Evolutionary conservation across 2,329 filamentous ascomycete genomes (phyloP).

Genomic region (Magnaporthiopsis incrustans): DNA sequence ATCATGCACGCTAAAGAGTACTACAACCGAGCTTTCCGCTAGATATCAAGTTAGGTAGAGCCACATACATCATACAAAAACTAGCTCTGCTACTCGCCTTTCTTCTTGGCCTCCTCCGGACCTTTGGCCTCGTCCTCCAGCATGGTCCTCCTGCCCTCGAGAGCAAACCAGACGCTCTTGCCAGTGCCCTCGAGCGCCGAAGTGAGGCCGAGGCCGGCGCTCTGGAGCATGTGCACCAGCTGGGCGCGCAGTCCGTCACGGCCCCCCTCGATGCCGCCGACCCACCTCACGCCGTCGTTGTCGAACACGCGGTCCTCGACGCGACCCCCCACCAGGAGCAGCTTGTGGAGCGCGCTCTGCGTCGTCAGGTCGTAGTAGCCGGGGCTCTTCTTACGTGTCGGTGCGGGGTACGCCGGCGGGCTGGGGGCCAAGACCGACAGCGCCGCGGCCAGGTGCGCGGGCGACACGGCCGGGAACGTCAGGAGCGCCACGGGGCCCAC

Average conservation of each 20-base stretch:
- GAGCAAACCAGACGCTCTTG: conserved; percentile 76
- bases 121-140: conserved; percentile 61
- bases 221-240: conserved; percentile 73
- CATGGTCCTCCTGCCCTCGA: conserved; percentile 74
- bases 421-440: conserved; percentile 70
- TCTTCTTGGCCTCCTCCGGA: conserved; percentile 21
- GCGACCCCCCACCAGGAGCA: conserved; percentile 78
- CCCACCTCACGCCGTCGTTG: conserved; percentile 54
- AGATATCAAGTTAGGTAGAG: background rate
- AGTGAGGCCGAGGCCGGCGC: conserved; percentile 69
- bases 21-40: background rate
- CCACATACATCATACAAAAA: background rate
- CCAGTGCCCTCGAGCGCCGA: conserved; percentile 70
- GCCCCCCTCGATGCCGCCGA: conserved; percentile 71
- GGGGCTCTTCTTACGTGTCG: conserved; percentile 66
- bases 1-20: background rate
- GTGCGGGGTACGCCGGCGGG: conserved; percentile 66
- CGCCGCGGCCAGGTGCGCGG: conserved; percentile 73
- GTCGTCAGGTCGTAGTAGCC: conserved; percentile 73
- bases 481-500: conserved; percentile 74
- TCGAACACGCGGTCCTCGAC: conserved; percentile 84
- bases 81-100: conserved; percentile 17
- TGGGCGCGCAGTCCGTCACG: conserved; percentile 73
- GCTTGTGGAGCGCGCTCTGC: conserved; percentile 76
- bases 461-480: conserved; percentile 74